Evolutionary conservation across 176 grass and related monocot species (phyloP).

Genomic region (Coix lacrymajobi): DNA sequence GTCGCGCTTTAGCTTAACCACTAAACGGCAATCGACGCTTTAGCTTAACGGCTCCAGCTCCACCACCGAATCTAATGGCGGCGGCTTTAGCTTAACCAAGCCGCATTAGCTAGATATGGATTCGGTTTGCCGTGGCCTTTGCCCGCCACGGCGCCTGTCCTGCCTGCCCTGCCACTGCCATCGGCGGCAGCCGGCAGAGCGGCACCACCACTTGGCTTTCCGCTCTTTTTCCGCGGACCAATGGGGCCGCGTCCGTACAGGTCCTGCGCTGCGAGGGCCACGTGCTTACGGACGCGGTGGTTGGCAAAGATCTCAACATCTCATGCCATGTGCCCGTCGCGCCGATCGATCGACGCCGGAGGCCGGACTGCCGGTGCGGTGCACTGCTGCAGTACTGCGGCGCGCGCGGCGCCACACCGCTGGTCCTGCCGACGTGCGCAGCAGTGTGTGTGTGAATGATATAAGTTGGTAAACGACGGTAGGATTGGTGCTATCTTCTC

Average conservation of each 20-base stretch:
- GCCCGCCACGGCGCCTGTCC: slow-evolving; percentile 3
- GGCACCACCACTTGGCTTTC: not conserved
- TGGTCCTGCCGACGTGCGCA: no score
- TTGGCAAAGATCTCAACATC: slow-evolving; percentile 44
- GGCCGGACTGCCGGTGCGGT: not conserved
- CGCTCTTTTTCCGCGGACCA: not conserved
- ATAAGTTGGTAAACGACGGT: no score
- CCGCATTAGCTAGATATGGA: not conserved
- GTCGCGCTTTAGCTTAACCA: no score
- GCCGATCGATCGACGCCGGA: not conserved
- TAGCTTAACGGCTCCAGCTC: not conserved
- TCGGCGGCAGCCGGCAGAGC: not conserved
- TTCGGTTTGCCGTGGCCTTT: slow-evolving; percentile 12
- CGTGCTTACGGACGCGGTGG: slow-evolving; percentile 24
- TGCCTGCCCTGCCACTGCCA: not conserved
- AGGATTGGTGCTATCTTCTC: no score
- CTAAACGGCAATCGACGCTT: not conserved
- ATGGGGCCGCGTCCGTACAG: slow-evolving; percentile 19
- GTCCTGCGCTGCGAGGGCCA: slow-evolving; percentile 3
- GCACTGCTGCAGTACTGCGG: no score
- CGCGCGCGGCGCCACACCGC: not conserved
- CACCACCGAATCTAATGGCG: slow-evolving; percentile 15
- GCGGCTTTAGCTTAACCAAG: not conserved
- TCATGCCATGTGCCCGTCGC: slow-evolving; percentile 10
- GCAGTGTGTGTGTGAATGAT: no score